Evolutionary conservation across 495 filamentous ascomycete genomes (phyloP).

Genomic region (Lindgomyces ingoldianus): DNA sequence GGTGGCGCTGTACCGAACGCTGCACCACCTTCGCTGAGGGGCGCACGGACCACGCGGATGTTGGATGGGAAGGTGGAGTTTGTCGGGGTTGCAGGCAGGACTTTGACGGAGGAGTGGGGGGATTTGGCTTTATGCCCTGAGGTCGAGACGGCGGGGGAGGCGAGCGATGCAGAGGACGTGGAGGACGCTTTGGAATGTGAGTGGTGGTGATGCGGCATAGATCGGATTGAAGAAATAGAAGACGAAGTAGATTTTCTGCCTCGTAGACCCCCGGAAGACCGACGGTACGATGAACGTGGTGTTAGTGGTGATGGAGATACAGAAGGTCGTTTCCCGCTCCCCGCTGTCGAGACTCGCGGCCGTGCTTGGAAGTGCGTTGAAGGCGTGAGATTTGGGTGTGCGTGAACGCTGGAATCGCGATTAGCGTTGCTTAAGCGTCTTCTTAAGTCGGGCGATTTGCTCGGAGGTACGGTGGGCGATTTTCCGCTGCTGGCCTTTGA

Average conservation of each 20-base stretch:
- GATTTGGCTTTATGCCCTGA: conserved; percentile 54
- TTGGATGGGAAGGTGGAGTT: conserved; percentile 77
- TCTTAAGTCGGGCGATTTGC: conserved; percentile 32
- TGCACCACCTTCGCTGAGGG: conserved; percentile 40
- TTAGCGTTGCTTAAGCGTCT: conserved; percentile 29
- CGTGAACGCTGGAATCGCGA: conserved; percentile 19
- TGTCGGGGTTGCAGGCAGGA: conserved; percentile 89
- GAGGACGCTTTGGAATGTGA: conserved; percentile 93
- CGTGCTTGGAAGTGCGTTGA: conserved; percentile 38
- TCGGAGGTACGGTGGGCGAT: conserved; percentile 26
- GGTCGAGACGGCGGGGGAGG: conserved; percentile 61
- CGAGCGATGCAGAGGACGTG: conserved; percentile 73
- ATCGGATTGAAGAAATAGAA: conserved; percentile 88
- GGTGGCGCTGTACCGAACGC: conserved; percentile 49
- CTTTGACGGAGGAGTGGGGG: conserved; percentile 81
- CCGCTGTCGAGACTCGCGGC: conserved; percentile 43
- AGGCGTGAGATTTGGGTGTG: conserved; percentile 38
- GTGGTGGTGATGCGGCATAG: conserved; percentile 78
- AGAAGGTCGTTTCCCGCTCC: conserved; percentile 76
- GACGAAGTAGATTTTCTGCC: conserved; percentile 96
- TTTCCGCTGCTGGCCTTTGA: conserved; percentile 50
- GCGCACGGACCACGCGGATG: conserved; percentile 72
- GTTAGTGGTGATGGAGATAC: conserved; percentile 88
- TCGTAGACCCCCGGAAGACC: conserved; percentile 71
- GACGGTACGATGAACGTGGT: conserved; percentile 79